Evolutionary conservation across 2,329 filamentous ascomycete species (phyloP).

Genomic region (Verticillium nubilum): DNA sequence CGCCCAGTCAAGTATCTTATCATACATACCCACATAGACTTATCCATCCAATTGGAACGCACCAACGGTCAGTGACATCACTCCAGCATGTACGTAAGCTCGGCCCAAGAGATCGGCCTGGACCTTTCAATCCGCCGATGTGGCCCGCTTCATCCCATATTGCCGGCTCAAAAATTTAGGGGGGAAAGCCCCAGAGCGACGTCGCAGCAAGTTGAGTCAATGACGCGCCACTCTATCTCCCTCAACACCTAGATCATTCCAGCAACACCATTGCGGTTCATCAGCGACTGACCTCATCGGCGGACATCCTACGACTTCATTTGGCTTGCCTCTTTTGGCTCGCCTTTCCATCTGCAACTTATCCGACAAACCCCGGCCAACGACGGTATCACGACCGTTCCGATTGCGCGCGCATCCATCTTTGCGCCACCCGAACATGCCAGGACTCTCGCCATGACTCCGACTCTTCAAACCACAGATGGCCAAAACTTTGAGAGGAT

Average conservation of each 20-base stretch:
- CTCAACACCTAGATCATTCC: not conserved
- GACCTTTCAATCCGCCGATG: not conserved
- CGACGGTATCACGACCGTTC: not conserved
- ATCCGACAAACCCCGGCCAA: not conserved
- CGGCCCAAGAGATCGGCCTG: not conserved
- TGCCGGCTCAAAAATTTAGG: not conserved
- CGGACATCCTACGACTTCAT: not conserved
- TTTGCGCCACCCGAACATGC: conserved; percentile 7
- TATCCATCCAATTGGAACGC: conserved; percentile 2
- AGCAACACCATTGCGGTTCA: not conserved
- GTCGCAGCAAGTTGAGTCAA: not conserved
- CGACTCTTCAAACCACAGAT: conserved; percentile 5
- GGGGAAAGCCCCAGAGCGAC: not conserved
- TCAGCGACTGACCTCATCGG: not conserved
- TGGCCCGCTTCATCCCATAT: not conserved
- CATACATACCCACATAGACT: not conserved
- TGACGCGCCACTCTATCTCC: conserved; percentile 1
- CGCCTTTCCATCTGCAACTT: not conserved
- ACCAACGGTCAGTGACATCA: conserved; percentile 5
- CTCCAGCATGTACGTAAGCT: not conserved
- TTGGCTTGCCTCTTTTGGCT: not conserved
- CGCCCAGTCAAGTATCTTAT: not conserved
- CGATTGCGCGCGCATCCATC: not conserved
- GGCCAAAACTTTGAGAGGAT: conserved; percentile 22
- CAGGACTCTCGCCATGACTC: conserved; percentile 8